Percentiles rank a stretch among this genome's conserved stretches.
Evolutionary conservation across 192 early-diverging fungal genomes (phyloP).

Genomic region (Coemansia sp.): DNA sequence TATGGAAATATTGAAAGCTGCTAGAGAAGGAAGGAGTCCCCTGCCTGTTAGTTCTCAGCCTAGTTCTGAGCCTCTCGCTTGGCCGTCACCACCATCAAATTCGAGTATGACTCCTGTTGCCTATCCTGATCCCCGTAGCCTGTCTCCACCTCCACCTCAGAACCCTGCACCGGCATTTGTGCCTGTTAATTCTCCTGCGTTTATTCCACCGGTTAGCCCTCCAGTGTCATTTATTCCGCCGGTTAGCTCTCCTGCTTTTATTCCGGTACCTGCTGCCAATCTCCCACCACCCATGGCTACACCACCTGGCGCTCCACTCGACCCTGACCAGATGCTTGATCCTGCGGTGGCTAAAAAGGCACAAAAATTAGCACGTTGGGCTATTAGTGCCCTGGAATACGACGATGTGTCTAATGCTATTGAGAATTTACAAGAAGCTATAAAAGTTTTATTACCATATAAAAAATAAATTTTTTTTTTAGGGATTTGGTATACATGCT

Average conservation of each 20-base stretch:
- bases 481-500: background rate
- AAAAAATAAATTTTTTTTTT: background rate
- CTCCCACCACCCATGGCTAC: constrained; percentile 9
- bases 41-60: no score
- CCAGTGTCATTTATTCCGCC: constrained; percentile 8
- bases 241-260: constrained; percentile 15
- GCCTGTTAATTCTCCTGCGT: background rate
- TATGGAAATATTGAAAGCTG: constrained; percentile 87
- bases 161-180: constrained; percentile 1
- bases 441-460: constrained; percentile 49
- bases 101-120: background rate
- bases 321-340: constrained; percentile 45
- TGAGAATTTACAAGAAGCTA: constrained; percentile 70
- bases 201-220: constrained; percentile 1
- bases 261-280: constrained; percentile 39
- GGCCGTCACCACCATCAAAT: constrained; percentile 28
- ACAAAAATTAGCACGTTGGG: constrained; percentile 89
- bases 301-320: background rate
- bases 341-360: constrained; percentile 63
- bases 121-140: background rate
- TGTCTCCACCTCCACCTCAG: background rate
- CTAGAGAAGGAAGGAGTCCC: constrained; percentile 76
- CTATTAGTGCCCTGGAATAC: constrained; percentile 91
- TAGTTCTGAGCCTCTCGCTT: constrained; percentile 2
- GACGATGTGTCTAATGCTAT: constrained; percentile 89